Evolutionary conservation across 2,329 filamentous ascomycete species (phyloP).

Genomic region (Phoma herbarum): DNA sequence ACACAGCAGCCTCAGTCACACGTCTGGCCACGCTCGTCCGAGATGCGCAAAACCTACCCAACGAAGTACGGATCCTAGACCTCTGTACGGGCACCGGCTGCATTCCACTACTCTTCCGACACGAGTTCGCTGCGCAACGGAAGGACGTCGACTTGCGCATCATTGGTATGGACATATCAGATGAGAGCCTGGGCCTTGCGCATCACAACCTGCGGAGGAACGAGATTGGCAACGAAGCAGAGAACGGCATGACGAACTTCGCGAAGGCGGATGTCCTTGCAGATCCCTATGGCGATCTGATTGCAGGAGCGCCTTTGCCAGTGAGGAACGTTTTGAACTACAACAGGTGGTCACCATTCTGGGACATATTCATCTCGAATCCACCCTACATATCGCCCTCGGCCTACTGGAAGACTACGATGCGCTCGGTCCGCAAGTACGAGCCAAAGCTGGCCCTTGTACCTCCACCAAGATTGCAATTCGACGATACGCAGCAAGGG

Average conservation of each 20-base stretch:
- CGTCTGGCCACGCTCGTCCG: conserved; percentile 43
- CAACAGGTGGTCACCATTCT: conserved; percentile 31
- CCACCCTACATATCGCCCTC: conserved; percentile 84
- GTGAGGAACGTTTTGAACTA: conserved; percentile 31
- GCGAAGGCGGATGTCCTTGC: conserved; percentile 55
- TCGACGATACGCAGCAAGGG: conserved; percentile 39
- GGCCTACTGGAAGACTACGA: conserved; percentile 70
- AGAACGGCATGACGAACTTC: conserved; percentile 55
- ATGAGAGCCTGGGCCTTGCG: conserved; percentile 71
- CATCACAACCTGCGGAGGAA: conserved; percentile 65
- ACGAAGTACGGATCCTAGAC: conserved; percentile 73
- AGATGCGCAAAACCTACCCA: conserved; percentile 30
- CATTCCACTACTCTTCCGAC: conserved; percentile 79
- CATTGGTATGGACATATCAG: conserved; percentile 78
- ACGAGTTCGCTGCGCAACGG: conserved; percentile 60
- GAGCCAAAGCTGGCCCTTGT: conserved; percentile 86
- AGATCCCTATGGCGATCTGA: conserved; percentile 59
- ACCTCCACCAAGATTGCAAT: conserved; percentile 19
- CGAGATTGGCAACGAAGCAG: conserved; percentile 21
- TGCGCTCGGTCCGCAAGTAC: conserved; percentile 78
- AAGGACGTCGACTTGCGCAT: conserved; percentile 56
- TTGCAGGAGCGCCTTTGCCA: conserved; percentile 15
- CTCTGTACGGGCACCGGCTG: conserved; percentile 92
- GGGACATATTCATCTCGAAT: conserved; percentile 80
- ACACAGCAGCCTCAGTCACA: conserved; percentile 55